phyloP scores from a whole-genome alignment of 1,284 basidiomycete genomes.

The Malassezia globosa region DNA sequence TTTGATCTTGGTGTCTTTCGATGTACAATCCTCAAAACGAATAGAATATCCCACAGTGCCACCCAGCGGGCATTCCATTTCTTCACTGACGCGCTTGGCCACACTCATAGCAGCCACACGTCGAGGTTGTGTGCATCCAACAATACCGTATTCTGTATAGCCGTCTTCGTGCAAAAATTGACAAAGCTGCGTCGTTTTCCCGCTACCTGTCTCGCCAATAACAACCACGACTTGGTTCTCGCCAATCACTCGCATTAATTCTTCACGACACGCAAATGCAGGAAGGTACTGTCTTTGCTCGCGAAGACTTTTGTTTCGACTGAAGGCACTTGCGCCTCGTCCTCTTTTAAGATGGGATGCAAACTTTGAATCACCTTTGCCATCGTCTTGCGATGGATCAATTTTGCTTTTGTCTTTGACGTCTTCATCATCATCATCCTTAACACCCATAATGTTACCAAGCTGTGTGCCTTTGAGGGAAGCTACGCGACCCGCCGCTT shows the following conservation, averaged over 20 bases:
- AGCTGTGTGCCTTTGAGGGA: conserved; percentile 80
- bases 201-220: conserved; percentile 88
- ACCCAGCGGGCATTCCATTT: conserved; percentile 70
- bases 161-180: conserved; percentile 94
- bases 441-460: conserved; percentile 94
- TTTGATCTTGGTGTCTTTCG: conserved; percentile 82
- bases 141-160: conserved; percentile 72
- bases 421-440: conserved; percentile 65
- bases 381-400: conserved; percentile 54
- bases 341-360: conserved; percentile 62
- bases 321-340: conserved; percentile 55
- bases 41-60: conserved; percentile 86
- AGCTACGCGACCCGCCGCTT: conserved; percentile 76
- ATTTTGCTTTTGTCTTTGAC: conserved; percentile 8
- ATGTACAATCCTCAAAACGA: conserved; percentile 93
- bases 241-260: conserved; percentile 73
- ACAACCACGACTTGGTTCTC: conserved; percentile 92
- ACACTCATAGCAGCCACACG: conserved; percentile 98
- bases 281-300: conserved; percentile 94
- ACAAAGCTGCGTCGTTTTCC: conserved; percentile 82
- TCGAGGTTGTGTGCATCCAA: conserved; percentile 91
- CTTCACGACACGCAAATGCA: conserved; percentile 92
- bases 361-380: conserved; percentile 91
- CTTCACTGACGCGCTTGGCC: conserved; percentile 94
- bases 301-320: conserved; percentile 70